Base-by-base conservation (phyloP, 441 rosid species). In the Croton setiger region DNA sequence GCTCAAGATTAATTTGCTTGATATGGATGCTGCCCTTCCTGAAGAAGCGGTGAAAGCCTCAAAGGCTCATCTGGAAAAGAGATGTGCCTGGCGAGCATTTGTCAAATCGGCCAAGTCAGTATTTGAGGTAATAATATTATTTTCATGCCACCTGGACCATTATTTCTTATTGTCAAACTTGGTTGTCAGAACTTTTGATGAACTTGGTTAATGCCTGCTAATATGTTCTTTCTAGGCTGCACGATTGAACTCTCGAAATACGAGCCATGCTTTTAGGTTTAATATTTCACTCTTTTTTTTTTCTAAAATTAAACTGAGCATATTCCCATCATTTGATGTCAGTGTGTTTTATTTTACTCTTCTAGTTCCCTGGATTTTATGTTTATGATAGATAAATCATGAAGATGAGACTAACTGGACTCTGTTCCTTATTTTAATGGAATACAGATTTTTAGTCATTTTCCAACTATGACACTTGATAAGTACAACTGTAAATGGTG, bases 1-100 rank as follows among this genome's bases (percentile, higher is more conserved):
- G 67, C 82, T 84, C 60, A 84, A 86, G 66, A 76, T 79, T 60
- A 75, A 78, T 76, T 78, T 86, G 71, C 84, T 86, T 12, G 90
- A 86, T 69, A 84, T 86, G 82, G 90, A 86, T 44, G 90, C 90
- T 69, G 86, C 85, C 21, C 74, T 86, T 37, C 79, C 80, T 8
- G 78, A 76, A 71, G 86, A 71, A 72, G 84, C 87, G 27, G 64
- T 83, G 64, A 80, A 79, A 66, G 63, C 83, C 41, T 83, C 87
- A 45, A 86, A 68, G 69, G 72, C 81, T 54, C 57, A 41, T 55
- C 12, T 45, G 36, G 81, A 64, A 45, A 79, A 78, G 60, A 72
- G 85, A 63, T 59, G 83, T 58, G 72, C 82, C 60, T 84, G 87
- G 90, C 85, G 84, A 49, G 73, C 85, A 7, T 84, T 74, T 70